Evolutionary conservation across 306 rosid species (phyloP).

Genomic region (Boehmeria nivea): DNA sequence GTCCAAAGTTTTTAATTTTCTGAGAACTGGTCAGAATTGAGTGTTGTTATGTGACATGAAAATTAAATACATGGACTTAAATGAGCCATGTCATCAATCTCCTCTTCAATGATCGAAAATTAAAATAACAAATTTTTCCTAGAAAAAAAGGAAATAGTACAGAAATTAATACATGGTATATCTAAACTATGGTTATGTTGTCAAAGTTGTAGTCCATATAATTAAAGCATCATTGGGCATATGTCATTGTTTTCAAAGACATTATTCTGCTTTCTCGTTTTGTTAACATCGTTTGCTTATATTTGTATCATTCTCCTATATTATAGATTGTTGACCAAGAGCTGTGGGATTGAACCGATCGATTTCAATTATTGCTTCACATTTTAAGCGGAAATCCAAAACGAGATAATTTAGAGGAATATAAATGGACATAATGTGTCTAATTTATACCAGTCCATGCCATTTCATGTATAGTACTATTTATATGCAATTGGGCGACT

Average conservation of each 20-base stretch:
- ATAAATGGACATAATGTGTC: no score
- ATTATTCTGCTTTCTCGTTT: background rate
- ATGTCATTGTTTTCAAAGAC: slow-evolving; percentile 1
- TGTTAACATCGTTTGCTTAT: background rate
- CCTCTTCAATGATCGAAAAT: background rate
- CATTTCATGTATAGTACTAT: no score
- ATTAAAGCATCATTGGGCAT: background rate
- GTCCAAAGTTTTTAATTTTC: background rate
- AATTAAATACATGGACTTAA: background rate
- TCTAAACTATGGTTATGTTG: background rate
- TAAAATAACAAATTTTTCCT: no score
- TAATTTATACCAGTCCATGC: no score
- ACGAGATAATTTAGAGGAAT: no score
- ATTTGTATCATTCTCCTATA: background rate
- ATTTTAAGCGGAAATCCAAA: no score
- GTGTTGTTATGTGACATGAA: background rate
- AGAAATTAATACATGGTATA: background rate
- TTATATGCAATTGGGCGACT: no score
- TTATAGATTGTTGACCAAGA: no score
- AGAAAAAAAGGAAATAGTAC: background rate
- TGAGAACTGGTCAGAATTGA: background rate
- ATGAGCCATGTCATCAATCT: slow-evolving; percentile 1
- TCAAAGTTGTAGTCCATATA: background rate
- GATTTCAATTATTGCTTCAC: no score
- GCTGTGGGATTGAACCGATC: no score